A percentile compares a stretch with the other conserved stretches of the same genome.
These are phyloP conservation scores for Salix arbutifolia DNA, from an alignment of 345 rosid species.

Conservation along the genomic window DNA sequence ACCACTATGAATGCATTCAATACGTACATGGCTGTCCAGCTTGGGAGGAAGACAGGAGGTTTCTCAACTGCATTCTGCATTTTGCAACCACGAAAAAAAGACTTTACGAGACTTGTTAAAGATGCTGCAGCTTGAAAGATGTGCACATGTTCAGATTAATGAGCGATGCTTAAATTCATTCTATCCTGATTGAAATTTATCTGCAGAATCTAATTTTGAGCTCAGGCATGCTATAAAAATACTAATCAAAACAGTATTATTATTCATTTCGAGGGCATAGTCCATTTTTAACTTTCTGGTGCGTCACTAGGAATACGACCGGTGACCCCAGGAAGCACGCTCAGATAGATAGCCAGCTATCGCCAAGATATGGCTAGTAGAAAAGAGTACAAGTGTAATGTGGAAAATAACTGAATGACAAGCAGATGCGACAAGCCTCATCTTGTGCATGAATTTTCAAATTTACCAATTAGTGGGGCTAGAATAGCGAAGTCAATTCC, in stretches of 20 bases:
- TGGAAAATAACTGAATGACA: constrained; percentile 17
- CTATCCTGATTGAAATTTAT: not conserved
- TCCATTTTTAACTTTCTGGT: not conserved
- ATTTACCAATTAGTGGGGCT: constrained; percentile 8
- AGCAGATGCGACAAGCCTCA: constrained; percentile 25
- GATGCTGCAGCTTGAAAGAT: not conserved
- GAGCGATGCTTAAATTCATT: not conserved
- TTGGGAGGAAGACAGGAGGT: constrained; percentile 27
- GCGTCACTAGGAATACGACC: not conserved
- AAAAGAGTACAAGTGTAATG: not conserved
- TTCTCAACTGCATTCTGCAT: constrained; percentile 33
- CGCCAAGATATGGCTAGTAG: not conserved
- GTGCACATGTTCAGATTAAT: not conserved
- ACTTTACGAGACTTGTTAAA: not conserved
- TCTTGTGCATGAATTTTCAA: constrained; percentile 14
- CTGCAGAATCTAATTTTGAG: not conserved
- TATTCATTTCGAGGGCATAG: not conserved
- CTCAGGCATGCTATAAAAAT: not conserved
- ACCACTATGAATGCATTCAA: constrained; percentile 25
- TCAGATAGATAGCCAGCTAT: constrained; percentile 15
- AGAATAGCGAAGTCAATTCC: not conserved
- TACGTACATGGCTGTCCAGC: constrained; percentile 29
- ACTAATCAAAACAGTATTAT: not conserved
- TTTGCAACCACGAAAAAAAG: not conserved
- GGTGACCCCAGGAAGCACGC: not conserved